Evolutionary conservation across 805 yeast genomes (phyloP).

Genomic region (Metschnikowia orientalis): DNA sequence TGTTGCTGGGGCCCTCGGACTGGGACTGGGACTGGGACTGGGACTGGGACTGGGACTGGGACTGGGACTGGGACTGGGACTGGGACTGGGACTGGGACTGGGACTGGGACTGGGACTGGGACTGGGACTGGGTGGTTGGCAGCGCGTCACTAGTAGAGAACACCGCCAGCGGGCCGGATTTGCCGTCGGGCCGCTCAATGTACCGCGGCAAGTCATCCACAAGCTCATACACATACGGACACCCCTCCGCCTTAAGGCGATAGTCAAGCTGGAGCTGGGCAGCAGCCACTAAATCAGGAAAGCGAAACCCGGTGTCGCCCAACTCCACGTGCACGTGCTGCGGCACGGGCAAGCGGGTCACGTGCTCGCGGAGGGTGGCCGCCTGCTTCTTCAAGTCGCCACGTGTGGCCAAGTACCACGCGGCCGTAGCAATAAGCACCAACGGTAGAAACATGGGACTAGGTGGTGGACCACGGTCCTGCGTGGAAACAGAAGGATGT

Average conservation of each 20-base stretch:
- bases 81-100: no score
- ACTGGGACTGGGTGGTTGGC: no score
- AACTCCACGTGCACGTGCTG: slow-evolving; percentile 25
- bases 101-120: no score
- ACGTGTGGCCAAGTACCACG: neutral
- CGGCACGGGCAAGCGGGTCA: slow-evolving; percentile 12
- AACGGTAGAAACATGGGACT: slow-evolving; percentile 8
- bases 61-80: no score
- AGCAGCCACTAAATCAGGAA: slow-evolving; percentile 65
- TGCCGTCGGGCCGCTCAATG: slow-evolving; percentile 6
- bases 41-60: no score
- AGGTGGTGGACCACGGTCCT: no score
- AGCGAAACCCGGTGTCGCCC: slow-evolving; percentile 42
- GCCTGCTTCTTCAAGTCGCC: slow-evolving; percentile 3
- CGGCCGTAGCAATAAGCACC: neutral
- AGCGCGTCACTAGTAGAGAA: neutral
- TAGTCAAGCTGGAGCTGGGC: slow-evolving; percentile 32
- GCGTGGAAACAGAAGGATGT: no score
- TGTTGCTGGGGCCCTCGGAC: no score
- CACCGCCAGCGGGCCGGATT: slow-evolving; percentile 1
- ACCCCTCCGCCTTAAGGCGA: slow-evolving; percentile 6
- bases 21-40: no score
- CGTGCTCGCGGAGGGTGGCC: slow-evolving; percentile 9
- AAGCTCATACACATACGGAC: slow-evolving; percentile 12
- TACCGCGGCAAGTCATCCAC: slow-evolving; percentile 12